Evolutionary conservation across 2,329 filamentous ascomycete genomes (phyloP).

Genomic region (Didymella keratinophila): DNA sequence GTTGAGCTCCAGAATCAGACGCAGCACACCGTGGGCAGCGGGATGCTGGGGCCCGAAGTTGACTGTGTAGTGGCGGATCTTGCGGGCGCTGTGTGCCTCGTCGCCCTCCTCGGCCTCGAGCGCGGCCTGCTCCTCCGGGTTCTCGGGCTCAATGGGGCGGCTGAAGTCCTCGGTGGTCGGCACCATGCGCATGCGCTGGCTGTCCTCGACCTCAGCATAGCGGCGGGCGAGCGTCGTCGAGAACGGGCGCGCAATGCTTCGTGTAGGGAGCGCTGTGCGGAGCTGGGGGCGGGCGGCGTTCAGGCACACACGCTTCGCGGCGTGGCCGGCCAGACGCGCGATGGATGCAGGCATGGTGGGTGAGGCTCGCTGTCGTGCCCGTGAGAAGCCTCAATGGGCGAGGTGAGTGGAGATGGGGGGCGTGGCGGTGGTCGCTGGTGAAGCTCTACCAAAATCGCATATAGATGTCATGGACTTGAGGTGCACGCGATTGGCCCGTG

Average conservation of each 20-base stretch:
- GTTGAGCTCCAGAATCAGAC: conserved; percentile 95
- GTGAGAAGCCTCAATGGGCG: conserved; percentile 46
- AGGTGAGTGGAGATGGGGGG: conserved; percentile 42
- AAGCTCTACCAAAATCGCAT: conserved; percentile 36
- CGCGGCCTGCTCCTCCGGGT: conserved; percentile 55
- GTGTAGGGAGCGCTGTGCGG: conserved; percentile 48
- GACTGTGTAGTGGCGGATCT: conserved; percentile 98
- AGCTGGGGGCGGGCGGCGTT: conserved; percentile 58
- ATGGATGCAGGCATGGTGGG: conserved; percentile 73
- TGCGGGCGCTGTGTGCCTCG: conserved; percentile 64
- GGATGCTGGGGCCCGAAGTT: conserved; percentile 99
- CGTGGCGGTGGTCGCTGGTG: conserved; percentile 46
- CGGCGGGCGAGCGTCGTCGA: conserved; percentile 70
- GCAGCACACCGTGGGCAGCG: conserved; percentile 96
- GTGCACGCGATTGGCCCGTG: conserved; percentile 38
- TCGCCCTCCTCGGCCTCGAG: conserved; percentile 57
- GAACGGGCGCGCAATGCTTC: conserved; percentile 66
- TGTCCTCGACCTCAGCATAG: conserved; percentile 64
- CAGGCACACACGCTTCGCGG: conserved; percentile 72
- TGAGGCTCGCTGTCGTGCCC: conserved; percentile 39
- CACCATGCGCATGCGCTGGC: conserved; percentile 66
- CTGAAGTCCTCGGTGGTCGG: conserved; percentile 71
- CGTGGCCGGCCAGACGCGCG: conserved; percentile 75
- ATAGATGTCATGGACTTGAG: conserved; percentile 29
- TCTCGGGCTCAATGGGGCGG: conserved; percentile 55